These are phyloP conservation scores for Botryotinia calthae DNA, from an alignment of 2,329 filamentous ascomycete genomes.

Conservation along the genomic window DNA sequence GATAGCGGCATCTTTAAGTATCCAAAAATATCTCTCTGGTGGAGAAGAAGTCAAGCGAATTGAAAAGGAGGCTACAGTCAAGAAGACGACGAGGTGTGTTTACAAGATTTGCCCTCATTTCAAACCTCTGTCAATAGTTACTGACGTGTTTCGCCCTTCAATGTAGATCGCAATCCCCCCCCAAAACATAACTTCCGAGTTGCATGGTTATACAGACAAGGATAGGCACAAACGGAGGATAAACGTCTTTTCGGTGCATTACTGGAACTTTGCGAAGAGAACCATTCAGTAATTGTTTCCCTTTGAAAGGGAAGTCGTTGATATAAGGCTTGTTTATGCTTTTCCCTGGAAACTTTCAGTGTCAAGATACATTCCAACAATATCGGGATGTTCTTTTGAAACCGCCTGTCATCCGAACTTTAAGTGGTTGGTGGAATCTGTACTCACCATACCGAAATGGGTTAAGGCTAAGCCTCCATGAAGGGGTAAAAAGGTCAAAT, in stretches of 20 bases:
- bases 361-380: background rate
- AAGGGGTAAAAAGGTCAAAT: background rate
- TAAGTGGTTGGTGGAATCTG: background rate
- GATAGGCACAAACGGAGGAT: background rate
- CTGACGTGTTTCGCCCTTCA: background rate
- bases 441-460: background rate
- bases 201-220: slow-evolving; percentile 11
- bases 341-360: background rate
- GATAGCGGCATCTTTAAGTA: background rate
- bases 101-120: slow-evolving; percentile 1
- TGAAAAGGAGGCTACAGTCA: background rate
- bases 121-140: slow-evolving; percentile 6
- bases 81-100: background rate
- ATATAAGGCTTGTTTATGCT: background rate
- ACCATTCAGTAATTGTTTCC: background rate
- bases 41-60: background rate
- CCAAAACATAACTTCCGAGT: slow-evolving; percentile 8
- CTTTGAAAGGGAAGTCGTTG: background rate
- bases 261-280: background rate
- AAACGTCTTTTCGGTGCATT: slow-evolving; percentile 5
- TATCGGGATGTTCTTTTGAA: slow-evolving; percentile 6
- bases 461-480: background rate
- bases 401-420: background rate
- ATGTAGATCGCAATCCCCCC: slow-evolving; percentile 13
- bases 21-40: slow-evolving; percentile 3